phyloP scores from a whole-genome alignment of 2,329 filamentous ascomycete species.

The Huntiella abstrusa region DNA sequence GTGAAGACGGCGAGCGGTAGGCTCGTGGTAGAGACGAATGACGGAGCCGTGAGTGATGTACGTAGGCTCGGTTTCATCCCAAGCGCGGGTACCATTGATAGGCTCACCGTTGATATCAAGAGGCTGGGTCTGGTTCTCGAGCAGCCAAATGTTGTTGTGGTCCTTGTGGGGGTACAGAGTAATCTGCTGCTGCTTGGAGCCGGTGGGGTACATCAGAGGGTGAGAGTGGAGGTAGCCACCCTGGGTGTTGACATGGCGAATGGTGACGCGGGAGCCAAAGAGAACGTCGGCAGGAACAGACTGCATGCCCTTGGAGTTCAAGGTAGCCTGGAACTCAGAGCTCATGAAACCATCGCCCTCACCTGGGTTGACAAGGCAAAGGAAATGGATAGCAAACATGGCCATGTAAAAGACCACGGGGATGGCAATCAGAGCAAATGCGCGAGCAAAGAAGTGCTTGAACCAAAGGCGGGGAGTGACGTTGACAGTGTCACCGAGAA shows the following conservation, averaged over 20 bases:
- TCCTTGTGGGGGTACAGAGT: constrained; percentile 98
- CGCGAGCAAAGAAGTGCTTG: constrained; percentile 83
- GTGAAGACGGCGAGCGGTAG: constrained; percentile 77
- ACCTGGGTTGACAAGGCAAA: constrained; percentile 82
- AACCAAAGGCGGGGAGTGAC: constrained; percentile 72
- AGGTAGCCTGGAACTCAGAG: constrained; percentile 91
- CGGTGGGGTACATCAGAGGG: constrained; percentile 88
- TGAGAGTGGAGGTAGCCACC: constrained; percentile 96
- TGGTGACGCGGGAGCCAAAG: constrained; percentile 65
- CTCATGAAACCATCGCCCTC: constrained; percentile 99
- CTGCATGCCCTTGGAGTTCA: constrained; percentile 93
- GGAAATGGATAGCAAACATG: constrained; percentile 95
- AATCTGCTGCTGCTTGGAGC: constrained; percentile 96
- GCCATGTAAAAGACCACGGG: constrained; percentile 80
- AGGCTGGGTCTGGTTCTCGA: constrained; percentile 94
- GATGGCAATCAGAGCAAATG: constrained; percentile 81
- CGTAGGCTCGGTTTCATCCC: constrained; percentile 51
- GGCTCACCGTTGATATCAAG: constrained; percentile 54
- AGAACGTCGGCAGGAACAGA: constrained; percentile 85
- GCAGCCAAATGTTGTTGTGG: constrained; percentile 84
- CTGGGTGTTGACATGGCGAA: constrained; percentile 93
- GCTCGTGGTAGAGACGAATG: constrained; percentile 64
- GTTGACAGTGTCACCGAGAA: constrained; percentile 73
- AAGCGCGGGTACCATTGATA: constrained; percentile 65
- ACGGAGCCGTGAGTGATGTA: constrained; percentile 65